Percentiles rank a stretch among this genome's conserved stretches.
phyloP scores from a whole-genome alignment of 441 rosid species.

The Rhodomyrtus psidioides region DNA sequence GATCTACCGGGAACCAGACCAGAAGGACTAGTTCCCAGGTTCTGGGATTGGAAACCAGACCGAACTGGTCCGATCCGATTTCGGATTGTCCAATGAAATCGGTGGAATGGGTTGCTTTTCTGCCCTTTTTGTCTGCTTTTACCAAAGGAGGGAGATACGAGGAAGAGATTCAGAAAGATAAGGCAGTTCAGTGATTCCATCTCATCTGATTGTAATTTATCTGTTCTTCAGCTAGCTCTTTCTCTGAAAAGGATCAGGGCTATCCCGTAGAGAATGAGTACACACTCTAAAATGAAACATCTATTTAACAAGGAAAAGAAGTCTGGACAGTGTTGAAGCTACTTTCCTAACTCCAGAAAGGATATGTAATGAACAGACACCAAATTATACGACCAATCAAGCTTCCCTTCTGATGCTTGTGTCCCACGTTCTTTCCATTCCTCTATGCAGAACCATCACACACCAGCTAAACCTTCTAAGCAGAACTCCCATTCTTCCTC shows the following conservation, averaged over 20 bases:
- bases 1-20: no score
- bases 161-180: neutral
- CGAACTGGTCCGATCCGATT: no score
- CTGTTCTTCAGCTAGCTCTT: neutral
- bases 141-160: neutral
- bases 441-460: neutral
- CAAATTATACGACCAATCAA: neutral
- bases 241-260: neutral
- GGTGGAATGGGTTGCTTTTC: neutral
- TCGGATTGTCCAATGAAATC: no score
- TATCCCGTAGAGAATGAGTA: neutral
- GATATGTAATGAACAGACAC: neutral
- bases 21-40: no score
- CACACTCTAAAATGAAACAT: neutral
- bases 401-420: neutral
- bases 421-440: neutral
- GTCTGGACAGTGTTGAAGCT: neutral
- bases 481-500: neutral
- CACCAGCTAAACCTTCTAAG: neutral
- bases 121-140: neutral
- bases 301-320: neutral
- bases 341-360: neutral
- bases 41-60: no score
- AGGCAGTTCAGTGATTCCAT: neutral
- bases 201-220: neutral